Evolutionary conservation across 371 early-diverging fungal genomes (phyloP).

Genomic region (Lichtheimia hyalospora): DNA sequence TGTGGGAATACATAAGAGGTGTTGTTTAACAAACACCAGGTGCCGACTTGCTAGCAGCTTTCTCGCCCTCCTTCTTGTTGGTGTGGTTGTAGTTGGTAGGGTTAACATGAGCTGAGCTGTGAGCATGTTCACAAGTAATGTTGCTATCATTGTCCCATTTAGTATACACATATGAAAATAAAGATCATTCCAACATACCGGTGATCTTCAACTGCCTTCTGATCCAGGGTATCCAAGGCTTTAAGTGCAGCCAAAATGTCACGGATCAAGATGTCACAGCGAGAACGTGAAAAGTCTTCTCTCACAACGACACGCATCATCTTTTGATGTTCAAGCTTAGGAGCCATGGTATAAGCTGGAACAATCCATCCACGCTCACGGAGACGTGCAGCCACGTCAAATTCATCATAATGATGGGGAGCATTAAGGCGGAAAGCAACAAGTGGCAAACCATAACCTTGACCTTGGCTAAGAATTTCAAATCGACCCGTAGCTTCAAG

Average conservation of each 20-base stretch:
- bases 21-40: slow-evolving; percentile 18
- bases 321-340: slow-evolving; percentile 43
- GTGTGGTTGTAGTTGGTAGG: slow-evolving; percentile 3
- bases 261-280: slow-evolving; percentile 40
- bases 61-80: neutral
- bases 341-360: slow-evolving; percentile 58
- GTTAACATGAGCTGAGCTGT: slow-evolving; percentile 26
- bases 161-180: neutral
- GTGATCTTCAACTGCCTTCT: slow-evolving; percentile 22
- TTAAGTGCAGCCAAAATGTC: slow-evolving; percentile 39
- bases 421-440: slow-evolving; percentile 62
- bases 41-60: neutral
- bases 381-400: slow-evolving; percentile 48
- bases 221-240: slow-evolving; percentile 30
- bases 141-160: slow-evolving; percentile 11
- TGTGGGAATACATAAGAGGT: too few relatives aligned
- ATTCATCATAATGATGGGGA: slow-evolving; percentile 39
- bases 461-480: slow-evolving; percentile 49
- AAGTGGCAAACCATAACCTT: slow-evolving; percentile 58
- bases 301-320: slow-evolving; percentile 58
- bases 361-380: slow-evolving; percentile 65
- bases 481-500: slow-evolving; percentile 60
- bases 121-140: slow-evolving; percentile 21
- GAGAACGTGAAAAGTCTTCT: slow-evolving; percentile 50
- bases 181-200: slow-evolving; percentile 15